Evolutionary conservation across 2,329 filamentous ascomycete species (phyloP).

Genomic region (Fusarium sterilihyphosum): DNA sequence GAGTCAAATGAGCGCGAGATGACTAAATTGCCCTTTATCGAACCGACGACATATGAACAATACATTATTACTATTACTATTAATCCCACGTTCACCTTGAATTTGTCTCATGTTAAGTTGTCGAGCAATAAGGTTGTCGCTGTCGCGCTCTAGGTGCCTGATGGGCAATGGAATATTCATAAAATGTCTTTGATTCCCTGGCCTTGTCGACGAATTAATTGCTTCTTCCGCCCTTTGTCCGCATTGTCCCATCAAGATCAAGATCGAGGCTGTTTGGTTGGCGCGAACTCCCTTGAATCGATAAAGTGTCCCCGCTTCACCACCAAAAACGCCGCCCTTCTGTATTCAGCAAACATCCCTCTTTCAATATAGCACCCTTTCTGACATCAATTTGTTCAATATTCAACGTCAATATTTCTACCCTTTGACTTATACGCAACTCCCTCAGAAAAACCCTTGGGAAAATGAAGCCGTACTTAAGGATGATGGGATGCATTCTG

Average conservation of each 20-base stretch:
- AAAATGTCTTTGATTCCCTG: conserved; percentile 16
- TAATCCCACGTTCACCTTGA: neutral
- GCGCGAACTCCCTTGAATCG: conserved; percentile 24
- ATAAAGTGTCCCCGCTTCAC: conserved; percentile 23
- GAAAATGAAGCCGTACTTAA: conserved; percentile 40
- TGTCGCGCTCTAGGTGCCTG: neutral
- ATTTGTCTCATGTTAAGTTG: conserved; percentile 1
- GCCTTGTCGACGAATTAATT: conserved; percentile 10
- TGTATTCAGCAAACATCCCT: conserved; percentile 3
- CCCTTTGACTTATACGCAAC: conserved; percentile 20
- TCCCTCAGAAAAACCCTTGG: conserved; percentile 27
- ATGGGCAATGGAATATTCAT: conserved; percentile 10
- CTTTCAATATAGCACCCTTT: conserved; percentile 26
- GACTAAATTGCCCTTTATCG: conserved; percentile 2
- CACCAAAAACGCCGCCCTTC: conserved; percentile 15
- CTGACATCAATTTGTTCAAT: neutral
- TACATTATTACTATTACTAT: neutral
- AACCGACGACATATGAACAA: conserved; percentile 9
- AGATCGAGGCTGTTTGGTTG: conserved; percentile 7
- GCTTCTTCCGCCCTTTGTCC: conserved; percentile 29
- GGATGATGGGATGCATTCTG: conserved; percentile 11
- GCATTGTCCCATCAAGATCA: conserved; percentile 6
- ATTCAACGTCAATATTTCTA: conserved; percentile 31
- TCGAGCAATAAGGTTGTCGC: neutral
- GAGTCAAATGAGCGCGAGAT: conserved; percentile 7